These are phyloP conservation scores for Gonapodya sp. DNA, from an alignment of 192 early-diverging fungal species.

Conservation along the genomic window DNA sequence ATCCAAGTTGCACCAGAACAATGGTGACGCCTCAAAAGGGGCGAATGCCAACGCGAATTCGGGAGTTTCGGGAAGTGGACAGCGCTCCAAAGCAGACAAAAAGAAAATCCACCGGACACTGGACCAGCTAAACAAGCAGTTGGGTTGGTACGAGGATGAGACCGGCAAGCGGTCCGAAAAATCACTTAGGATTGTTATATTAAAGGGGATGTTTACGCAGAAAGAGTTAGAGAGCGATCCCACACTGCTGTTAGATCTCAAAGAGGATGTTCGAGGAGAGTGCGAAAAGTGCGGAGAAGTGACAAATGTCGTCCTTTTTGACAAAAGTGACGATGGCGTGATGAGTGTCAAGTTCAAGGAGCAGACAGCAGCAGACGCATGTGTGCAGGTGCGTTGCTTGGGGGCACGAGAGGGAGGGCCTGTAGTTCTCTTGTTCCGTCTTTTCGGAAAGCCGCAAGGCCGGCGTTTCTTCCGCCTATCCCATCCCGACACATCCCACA, in stretches of 20 bases:
- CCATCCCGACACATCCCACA: neutral
- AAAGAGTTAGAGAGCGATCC: conserved; percentile 84
- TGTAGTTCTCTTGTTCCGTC: neutral
- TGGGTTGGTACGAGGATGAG: conserved; percentile 82
- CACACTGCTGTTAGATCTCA: conserved; percentile 76
- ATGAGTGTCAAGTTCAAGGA: conserved; percentile 86
- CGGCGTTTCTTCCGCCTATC: neutral
- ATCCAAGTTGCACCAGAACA: conserved; percentile 19
- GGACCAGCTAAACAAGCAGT: conserved; percentile 42
- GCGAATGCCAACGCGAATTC: conserved; percentile 41
- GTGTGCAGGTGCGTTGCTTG: conserved; percentile 60
- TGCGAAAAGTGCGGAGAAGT: conserved; percentile 90
- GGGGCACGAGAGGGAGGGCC: neutral
- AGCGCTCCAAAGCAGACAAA: conserved; percentile 28
- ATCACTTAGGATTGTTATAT: conserved; percentile 71
- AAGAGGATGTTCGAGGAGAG: conserved; percentile 86
- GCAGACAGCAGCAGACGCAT: conserved; percentile 60
- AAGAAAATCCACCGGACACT: conserved; percentile 8
- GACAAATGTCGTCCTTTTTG: conserved; percentile 88
- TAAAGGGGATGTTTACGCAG: conserved; percentile 91
- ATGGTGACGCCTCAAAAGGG: conserved; percentile 24
- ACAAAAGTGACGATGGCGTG: conserved; percentile 70
- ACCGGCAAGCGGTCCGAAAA: conserved; percentile 59
- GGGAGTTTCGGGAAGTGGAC: conserved; percentile 61
- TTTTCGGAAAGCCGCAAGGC: neutral